A percentile compares a stretch with the other conserved stretches of the same genome.
phyloP scores from a whole-genome alignment of 768 basidiomycete genomes.

The Fistulinella prunicolor region DNA sequence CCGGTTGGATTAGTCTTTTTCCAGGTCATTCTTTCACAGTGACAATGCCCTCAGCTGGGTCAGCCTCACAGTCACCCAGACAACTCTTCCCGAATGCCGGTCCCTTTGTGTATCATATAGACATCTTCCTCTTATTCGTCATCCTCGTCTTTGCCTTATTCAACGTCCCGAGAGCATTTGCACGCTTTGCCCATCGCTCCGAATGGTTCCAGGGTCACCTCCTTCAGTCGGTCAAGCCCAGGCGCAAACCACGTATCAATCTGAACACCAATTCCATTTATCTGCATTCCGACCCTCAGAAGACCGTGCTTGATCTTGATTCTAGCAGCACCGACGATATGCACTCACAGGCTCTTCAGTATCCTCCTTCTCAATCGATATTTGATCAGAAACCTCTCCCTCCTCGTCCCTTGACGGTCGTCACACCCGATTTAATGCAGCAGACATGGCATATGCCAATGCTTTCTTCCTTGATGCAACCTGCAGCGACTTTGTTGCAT shows the following conservation, averaged over 20 bases:
- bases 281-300: conserved; percentile 13
- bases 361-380: background rate
- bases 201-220: conserved; percentile 55
- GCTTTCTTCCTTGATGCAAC: conserved; percentile 42
- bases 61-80: background rate
- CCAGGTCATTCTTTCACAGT: conserved; percentile 14
- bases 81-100: background rate
- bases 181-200: conserved; percentile 45
- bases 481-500: conserved; percentile 42
- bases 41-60: background rate
- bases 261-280: conserved; percentile 15
- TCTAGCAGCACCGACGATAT: conserved; percentile 7
- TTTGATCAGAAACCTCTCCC: conserved; percentile 16
- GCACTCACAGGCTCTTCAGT: conserved; percentile 4
- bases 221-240: conserved; percentile 28
- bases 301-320: conserved; percentile 16
- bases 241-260: conserved; percentile 6
- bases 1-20: conserved; percentile 6
- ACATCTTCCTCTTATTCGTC: conserved; percentile 45
- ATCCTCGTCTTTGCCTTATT: conserved; percentile 40
- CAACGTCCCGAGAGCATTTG: conserved; percentile 47
- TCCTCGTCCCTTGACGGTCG: conserved; percentile 8
- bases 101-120: conserved; percentile 36
- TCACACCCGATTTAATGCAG: background rate
- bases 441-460: conserved; percentile 33